Base-by-base conservation (phyloP, 805 yeast species). In the Scheffersomyces ergatensis region DNA sequence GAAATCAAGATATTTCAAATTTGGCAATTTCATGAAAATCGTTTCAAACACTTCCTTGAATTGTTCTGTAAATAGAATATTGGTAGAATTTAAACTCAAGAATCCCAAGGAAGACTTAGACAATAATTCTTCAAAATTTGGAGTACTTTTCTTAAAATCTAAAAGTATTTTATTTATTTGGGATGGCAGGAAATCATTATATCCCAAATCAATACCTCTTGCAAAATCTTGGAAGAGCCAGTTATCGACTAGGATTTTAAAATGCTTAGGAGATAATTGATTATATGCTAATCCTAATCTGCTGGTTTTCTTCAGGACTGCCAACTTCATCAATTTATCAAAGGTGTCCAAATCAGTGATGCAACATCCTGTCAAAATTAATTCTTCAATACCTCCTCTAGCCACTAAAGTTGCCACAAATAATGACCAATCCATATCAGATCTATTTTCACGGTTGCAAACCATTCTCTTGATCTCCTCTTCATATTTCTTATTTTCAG, bases 371-470 rank as follows among this genome's bases (percentile, higher is more conserved):
- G 88, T 86, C 37, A 90, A 60, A 29, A 88, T 71, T 42, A 90
- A 63, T 54, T 88, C 96, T 45, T 83, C 92, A 23, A 90, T 74
- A 3, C 93, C 92, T 32, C 83, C 83, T 47, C 96, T 69, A 15
- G 74, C 76, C 15, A 72, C 70, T 15, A 90, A 55, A 0, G 95
- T 82, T 11, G 86, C 84, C 2, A 82, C 78, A 42, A 92, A 74
- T 36, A 87, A 63, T 2, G 77, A 63, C 97, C 97, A 90, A 60
- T 90, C 89, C 83, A 83, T 81, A 41, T 80, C 82, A 2, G 87
- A 77, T 43, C 97, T 74, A 53, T 82, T 70, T 20, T 74, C 73
- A 23, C 55, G 53, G 52, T 76, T 76, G 46, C 76, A 67, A 4
- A 50, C 42, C 83, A 78, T 78, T 40, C 76, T 60, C 3, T 42